phyloP scores from a whole-genome alignment of 257 asterid genomes.

The Plectranthus barbatus region DNA sequence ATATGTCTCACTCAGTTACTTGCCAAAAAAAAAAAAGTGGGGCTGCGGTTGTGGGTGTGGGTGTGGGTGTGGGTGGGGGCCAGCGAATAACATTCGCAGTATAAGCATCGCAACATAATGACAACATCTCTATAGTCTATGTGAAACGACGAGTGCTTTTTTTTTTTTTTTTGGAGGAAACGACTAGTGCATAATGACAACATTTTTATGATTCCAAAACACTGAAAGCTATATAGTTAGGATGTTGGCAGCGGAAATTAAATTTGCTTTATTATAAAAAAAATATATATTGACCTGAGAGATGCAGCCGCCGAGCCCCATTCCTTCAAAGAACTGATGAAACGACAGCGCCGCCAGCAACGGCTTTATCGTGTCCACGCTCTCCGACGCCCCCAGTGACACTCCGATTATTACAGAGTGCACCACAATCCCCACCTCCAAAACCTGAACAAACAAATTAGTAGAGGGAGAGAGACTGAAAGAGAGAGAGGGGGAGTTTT shows the following conservation, averaged over 20 bases:
- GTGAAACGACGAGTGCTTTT: too few relatives aligned
- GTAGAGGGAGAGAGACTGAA: too few relatives aligned
- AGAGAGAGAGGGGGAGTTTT: background rate
- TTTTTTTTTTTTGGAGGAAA: too few relatives aligned
- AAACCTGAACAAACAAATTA: conserved; percentile 22
- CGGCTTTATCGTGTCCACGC: conserved; percentile 38
- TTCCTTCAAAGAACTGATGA: conserved; percentile 63
- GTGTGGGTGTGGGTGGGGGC: background rate
- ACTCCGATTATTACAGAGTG: conserved; percentile 60
- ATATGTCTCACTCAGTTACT: too few relatives aligned
- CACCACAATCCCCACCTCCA: conserved; percentile 60
- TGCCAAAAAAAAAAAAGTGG: too few relatives aligned
- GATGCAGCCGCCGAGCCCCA: conserved; percentile 71
- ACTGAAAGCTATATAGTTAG: too few relatives aligned
- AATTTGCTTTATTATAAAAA: background rate
- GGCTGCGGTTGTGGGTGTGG: too few relatives aligned
- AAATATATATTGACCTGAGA: conserved; percentile 34
- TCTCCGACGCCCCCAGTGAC: conserved; percentile 47
- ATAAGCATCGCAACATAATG: conserved; percentile 19
- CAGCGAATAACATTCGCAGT: conserved; percentile 17
- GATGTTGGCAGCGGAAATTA: too few relatives aligned
- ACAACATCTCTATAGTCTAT: conserved; percentile 7
- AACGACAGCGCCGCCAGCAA: conserved; percentile 50
- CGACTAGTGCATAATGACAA: conserved; percentile 32
- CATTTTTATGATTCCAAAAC: conserved; percentile 14